Evolutionary conservation across 2,329 filamentous ascomycete genomes (phyloP).

Genomic region (Akanthomyces uredinophilus): DNA sequence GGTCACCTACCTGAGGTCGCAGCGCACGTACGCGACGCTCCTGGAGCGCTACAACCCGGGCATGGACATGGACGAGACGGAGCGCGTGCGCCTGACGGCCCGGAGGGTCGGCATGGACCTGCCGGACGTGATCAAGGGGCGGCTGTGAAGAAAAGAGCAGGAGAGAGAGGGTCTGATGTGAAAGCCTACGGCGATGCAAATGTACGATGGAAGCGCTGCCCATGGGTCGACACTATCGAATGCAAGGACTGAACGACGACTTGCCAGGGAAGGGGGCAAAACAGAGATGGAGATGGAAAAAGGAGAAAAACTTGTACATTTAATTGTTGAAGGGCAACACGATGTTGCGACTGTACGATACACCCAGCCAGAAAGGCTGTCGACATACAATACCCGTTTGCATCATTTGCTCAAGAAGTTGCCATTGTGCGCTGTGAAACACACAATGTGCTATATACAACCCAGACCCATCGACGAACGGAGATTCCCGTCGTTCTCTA

Average conservation of each 20-base stretch:
- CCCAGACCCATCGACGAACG: too few species aligned
- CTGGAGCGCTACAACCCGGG: conserved; percentile 92
- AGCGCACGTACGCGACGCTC: conserved; percentile 74
- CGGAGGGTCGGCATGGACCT: conserved; percentile 86
- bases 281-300: neutral
- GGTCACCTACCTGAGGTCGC: conserved; percentile 74
- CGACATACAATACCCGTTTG: conserved; percentile 5
- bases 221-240: too few species aligned
- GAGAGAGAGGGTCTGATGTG: neutral
- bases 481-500: neutral
- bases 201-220: too few species aligned
- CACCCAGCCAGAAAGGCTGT: neutral
- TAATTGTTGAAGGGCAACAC: neutral
- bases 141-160: neutral
- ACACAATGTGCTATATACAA: neutral
- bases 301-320: neutral
- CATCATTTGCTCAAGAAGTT: neutral
- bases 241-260: neutral
- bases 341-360: conserved; percentile 9
- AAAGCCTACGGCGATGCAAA: too few species aligned
- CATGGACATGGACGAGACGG: conserved; percentile 79
- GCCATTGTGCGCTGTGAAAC: neutral
- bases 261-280: neutral
- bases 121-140: conserved; percentile 53
- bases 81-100: conserved; percentile 77